A percentile compares a stretch with the other conserved stretches of the same genome.
phyloP scores from a whole-genome alignment of 2,329 filamentous ascomycete genomes.

The Xylariomycetidae sp. region DNA sequence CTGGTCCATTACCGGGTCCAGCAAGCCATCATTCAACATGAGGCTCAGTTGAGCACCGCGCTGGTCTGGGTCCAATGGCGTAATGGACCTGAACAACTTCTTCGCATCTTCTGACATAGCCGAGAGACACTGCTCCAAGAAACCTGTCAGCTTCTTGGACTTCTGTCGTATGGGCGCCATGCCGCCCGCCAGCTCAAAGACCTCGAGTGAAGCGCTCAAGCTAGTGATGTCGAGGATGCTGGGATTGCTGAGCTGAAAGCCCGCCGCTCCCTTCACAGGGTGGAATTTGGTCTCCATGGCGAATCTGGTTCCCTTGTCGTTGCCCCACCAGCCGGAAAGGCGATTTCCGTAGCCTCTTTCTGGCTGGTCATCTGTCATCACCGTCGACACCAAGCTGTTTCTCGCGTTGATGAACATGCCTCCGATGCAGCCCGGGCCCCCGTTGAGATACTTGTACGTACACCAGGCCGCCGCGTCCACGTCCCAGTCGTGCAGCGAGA shows the following conservation, averaged over 20 bases:
- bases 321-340: slow-evolving; percentile 77
- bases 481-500: slow-evolving; percentile 68
- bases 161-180: slow-evolving; percentile 59
- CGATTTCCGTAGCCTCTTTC: slow-evolving; percentile 42
- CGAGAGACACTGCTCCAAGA: slow-evolving; percentile 57
- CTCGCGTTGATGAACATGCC: slow-evolving; percentile 67
- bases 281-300: slow-evolving; percentile 70
- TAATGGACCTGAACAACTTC: slow-evolving; percentile 52
- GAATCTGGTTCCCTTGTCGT: slow-evolving; percentile 62
- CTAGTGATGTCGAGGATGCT: slow-evolving; percentile 68
- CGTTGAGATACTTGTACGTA: slow-evolving; percentile 78
- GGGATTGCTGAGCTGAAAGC: slow-evolving; percentile 73
- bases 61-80: slow-evolving; percentile 55
- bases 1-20: slow-evolving; percentile 55
- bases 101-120: slow-evolving; percentile 28
- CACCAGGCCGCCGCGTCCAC: slow-evolving; percentile 78
- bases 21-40: slow-evolving; percentile 48
- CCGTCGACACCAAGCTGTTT: slow-evolving; percentile 42
- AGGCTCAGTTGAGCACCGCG: slow-evolving; percentile 70
- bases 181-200: slow-evolving; percentile 60
- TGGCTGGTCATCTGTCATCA: slow-evolving; percentile 25
- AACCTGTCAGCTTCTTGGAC: slow-evolving; percentile 60
- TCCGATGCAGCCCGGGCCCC: slow-evolving; percentile 67
- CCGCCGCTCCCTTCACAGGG: slow-evolving; percentile 66
- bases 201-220: slow-evolving; percentile 59